A percentile compares a stretch with the other conserved stretches of the same genome.
Conservation (phyloP, 139 green algal genomes). For the Astrephomene gubernaculifera region DNA sequence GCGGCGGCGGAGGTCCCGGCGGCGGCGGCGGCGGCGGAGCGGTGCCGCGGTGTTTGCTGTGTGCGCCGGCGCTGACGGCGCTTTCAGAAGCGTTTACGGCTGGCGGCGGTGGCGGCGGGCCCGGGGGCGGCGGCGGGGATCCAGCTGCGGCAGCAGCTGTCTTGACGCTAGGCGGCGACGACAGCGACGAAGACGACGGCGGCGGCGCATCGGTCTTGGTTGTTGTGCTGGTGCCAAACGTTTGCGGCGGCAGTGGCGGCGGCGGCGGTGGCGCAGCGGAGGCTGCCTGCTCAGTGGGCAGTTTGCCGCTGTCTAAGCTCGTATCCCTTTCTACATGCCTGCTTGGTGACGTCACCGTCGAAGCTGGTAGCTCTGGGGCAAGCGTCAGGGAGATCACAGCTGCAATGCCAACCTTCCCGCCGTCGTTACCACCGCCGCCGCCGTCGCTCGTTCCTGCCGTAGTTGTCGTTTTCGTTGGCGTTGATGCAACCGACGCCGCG, state of each 20-base stretch:
- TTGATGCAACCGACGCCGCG: too few relatives aligned
- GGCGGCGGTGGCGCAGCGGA: not conserved
- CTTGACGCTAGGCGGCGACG: not conserved
- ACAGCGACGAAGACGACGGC: not conserved
- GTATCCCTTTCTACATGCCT: not conserved
- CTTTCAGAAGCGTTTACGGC: too few relatives aligned
- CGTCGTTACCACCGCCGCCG: not conserved
- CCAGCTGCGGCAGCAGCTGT: not conserved
- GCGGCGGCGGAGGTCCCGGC: too few relatives aligned
- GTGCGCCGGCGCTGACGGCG: too few relatives aligned
- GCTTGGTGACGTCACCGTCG: not conserved
- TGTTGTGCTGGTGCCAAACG: not conserved
- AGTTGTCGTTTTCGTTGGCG: not conserved
- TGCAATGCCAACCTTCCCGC: too few relatives aligned
- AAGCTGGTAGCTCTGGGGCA: not conserved
- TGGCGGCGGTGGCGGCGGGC: too few relatives aligned
- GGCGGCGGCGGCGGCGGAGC: too few relatives aligned
- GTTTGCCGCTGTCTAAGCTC: not conserved
- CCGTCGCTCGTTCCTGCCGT: not conserved
- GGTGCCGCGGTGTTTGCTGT: too few relatives aligned
- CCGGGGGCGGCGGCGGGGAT: not conserved
- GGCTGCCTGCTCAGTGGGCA: not conserved
- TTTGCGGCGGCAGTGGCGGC: not conserved
- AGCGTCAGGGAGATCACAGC: not conserved
- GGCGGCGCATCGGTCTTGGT: not conserved